phyloP scores from a whole-genome alignment of 1,284 basidiomycete species.

The Cryptococcus neoformans region DNA sequence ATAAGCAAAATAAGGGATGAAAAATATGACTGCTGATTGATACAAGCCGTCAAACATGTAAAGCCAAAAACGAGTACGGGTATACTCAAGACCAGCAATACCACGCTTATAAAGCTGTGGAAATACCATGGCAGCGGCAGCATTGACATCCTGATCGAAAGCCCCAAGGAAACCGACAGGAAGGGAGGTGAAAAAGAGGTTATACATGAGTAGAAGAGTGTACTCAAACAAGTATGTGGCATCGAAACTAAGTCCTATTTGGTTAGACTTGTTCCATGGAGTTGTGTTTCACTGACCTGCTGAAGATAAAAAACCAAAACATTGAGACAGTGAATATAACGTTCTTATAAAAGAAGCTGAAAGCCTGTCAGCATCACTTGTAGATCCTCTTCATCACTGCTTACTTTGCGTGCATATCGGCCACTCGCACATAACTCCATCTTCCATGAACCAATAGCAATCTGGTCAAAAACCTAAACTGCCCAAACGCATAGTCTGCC shows the following conservation, averaged over 20 bases:
- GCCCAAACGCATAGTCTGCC: slow-evolving; percentile 96
- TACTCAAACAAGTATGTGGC: slow-evolving; percentile 96
- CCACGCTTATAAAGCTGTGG: slow-evolving; percentile 93
- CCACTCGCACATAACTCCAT: slow-evolving; percentile 93
- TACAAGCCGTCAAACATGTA: slow-evolving; percentile 95
- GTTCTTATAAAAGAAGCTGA: slow-evolving; percentile 87
- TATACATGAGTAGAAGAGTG: slow-evolving; percentile 87
- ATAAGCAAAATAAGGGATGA: slow-evolving; percentile 79
- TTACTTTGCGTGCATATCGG: slow-evolving; percentile 89
- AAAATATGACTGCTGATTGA: slow-evolving; percentile 87
- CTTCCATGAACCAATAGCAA: slow-evolving; percentile 90
- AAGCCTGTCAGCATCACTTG: background rate
- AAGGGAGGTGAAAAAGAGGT: slow-evolving; percentile 87
- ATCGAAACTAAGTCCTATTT: slow-evolving; percentile 64
- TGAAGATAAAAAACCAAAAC: slow-evolving; percentile 76
- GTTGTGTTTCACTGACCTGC: too few relatives aligned
- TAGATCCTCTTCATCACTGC: slow-evolving; percentile 5
- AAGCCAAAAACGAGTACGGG: slow-evolving; percentile 84
- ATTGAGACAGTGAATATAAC: slow-evolving; percentile 61
- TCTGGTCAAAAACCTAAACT: slow-evolving; percentile 92
- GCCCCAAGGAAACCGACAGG: slow-evolving; percentile 89
- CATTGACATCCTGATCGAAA: slow-evolving; percentile 95
- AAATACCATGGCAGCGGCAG: slow-evolving; percentile 82
- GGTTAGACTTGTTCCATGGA: too few relatives aligned
- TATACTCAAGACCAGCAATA: slow-evolving; percentile 90